phyloP scores from a whole-genome alignment of 805 yeast genomes.

The Saccharomycopsis selenospora region DNA sequence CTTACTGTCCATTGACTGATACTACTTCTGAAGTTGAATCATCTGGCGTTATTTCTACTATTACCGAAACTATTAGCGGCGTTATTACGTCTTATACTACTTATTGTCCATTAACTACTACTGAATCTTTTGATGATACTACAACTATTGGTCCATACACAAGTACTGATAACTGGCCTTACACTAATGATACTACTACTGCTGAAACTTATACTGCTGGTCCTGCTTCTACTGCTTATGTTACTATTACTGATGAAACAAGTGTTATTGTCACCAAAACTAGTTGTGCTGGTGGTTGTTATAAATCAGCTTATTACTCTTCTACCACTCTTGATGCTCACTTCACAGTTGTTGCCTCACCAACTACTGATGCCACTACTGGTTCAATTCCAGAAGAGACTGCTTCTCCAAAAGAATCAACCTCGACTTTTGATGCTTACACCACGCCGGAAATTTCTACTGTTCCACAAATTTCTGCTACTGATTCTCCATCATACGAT shows the following conservation, averaged over 20 bases:
- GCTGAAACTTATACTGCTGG: neutral
- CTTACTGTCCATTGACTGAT: slow-evolving; percentile 3
- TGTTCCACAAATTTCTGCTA: too few relatives aligned
- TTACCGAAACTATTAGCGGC: slow-evolving; percentile 7
- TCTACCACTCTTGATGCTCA: neutral
- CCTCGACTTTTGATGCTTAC: neutral
- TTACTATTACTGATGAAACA: slow-evolving; percentile 1
- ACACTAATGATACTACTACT: neutral
- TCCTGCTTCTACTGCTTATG: neutral
- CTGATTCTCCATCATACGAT: neutral
- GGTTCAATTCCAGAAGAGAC: neutral
- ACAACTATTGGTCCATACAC: slow-evolving; percentile 5
- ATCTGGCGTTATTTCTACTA: slow-evolving; percentile 1
- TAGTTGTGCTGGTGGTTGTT: neutral
- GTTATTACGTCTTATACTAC: slow-evolving; percentile 6
- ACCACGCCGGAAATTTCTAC: too few relatives aligned
- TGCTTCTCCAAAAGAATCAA: neutral
- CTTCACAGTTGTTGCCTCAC: neutral
- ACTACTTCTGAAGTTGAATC: neutral
- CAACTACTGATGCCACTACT: neutral
- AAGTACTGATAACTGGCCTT: neutral
- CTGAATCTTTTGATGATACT: neutral
- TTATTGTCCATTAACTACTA: slow-evolving; percentile 1
- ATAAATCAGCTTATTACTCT: neutral
- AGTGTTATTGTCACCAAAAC: slow-evolving; percentile 5